Base-by-base conservation (phyloP, 441 rosid species). In the Populus trichocarpa region DNA sequence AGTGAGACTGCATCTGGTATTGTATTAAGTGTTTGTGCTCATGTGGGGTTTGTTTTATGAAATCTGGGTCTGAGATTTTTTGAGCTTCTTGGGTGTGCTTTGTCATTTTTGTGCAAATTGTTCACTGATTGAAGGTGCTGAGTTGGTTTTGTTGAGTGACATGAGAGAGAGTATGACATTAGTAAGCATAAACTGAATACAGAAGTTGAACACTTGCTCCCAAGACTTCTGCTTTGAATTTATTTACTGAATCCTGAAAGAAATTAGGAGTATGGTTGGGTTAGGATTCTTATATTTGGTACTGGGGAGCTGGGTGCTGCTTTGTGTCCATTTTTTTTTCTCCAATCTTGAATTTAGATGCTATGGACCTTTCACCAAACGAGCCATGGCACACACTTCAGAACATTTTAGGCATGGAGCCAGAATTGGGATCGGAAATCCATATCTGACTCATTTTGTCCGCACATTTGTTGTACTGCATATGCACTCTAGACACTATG, bases 101-200 rank as follows among this genome's bases (percentile, higher is more conserved):
- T 59, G 26, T 77, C 86, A 76, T 81, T 73, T 89, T 70, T 86
- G 88, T 25, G 81, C 89, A 1, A 86, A 65, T 36, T 85, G 88
- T 72, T 72, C 72, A 40, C 73, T 75, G 59, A 87, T 86, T 5
- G 77, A 72, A 28, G 85, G 83, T 68, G 89, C 87, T 0, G 59
- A 77, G 78, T 68, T 53, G 74, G 83, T 88, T 75, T 90, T 78
- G 74, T 80, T 16, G 88, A 88, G 53, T 79, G 65, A 22, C 65
- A 9, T 59, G 65, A n/a, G 65, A 59, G 23, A n/a, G 25, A 8
- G 65, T 10, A 22, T 6, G 25, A 3, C 65, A 2, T 59, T 8
- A 40, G 14, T 3, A 59, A 9, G 65, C 23, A n/a, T 59, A 59
- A 59, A 59, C 65, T 59, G 65, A 22, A 59, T 59, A 1, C 65